Percentiles rank a stretch among this genome's conserved stretches.
phyloP scores from a whole-genome alignment of 2,329 filamentous ascomycete genomes.

The Claviceps arundinis region DNA sequence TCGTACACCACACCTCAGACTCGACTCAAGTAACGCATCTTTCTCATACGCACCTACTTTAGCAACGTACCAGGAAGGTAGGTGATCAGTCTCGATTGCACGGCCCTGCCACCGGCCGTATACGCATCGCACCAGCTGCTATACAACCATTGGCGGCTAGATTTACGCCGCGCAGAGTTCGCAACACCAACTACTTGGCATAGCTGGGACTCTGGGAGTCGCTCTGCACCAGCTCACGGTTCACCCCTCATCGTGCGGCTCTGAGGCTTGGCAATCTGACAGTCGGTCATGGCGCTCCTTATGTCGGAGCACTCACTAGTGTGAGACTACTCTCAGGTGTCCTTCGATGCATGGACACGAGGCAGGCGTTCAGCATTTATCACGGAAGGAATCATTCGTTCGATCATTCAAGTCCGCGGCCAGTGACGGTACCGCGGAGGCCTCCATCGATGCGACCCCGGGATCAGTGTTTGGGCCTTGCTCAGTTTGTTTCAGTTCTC shows the following conservation, averaged over 20 bases:
- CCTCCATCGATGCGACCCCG: not conserved
- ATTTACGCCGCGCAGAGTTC: too few relatives aligned
- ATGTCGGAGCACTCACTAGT: not conserved
- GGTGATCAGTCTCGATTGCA: not conserved
- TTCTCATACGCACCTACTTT: not conserved
- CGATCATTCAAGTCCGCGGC: too few relatives aligned
- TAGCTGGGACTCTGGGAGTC: not conserved
- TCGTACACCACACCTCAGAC: not conserved
- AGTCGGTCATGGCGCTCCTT: not conserved
- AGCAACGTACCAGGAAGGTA: not conserved
- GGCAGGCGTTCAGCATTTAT: too few relatives aligned
- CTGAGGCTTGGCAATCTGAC: not conserved
- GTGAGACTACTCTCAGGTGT: not conserved
- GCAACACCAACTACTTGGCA: not conserved
- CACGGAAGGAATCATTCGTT: too few relatives aligned
- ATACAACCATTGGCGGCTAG: too few relatives aligned
- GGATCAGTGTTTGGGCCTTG: not conserved
- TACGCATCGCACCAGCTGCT: too few relatives aligned
- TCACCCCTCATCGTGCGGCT: not conserved
- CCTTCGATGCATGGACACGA: not conserved
- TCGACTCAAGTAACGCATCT: not conserved
- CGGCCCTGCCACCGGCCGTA: too few relatives aligned
- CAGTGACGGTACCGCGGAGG: too few relatives aligned
- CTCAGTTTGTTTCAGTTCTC: not conserved
- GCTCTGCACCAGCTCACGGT: not conserved